Evolutionary conservation across 2,329 filamentous ascomycete genomes (phyloP), one percentile per base, ranked within the genome.

Genomic region (Hypoxylon sp.): DNA sequence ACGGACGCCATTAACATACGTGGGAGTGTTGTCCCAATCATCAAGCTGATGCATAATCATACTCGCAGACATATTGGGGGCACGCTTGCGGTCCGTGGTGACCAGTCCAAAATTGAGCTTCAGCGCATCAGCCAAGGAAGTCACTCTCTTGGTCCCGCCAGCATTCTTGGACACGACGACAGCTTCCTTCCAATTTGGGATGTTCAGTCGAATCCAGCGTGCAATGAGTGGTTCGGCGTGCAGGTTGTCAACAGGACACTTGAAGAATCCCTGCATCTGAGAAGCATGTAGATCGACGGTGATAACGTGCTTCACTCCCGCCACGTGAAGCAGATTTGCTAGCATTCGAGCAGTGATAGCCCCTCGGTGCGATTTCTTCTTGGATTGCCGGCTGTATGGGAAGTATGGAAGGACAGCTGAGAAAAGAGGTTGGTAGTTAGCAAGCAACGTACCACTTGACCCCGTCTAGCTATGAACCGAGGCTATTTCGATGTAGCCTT

Each of bases 211-310:
- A 74, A 99, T 97, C 96, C 96, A 99, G 73, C 93, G 91, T 57
- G 95, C 94, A 74, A 99, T 93, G 69, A 98, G 87, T 14, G 96
- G 95, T 79, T 99, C 96, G 54, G 96, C 96, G 74, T 97, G 93
- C 56, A 99, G 89, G 76, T 99, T 98, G 80, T 99, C 96, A 65
- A 99, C 95, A 0, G 96, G 96, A 73, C 95, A 97, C 76, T 92
- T 92, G 86, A 99, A 99, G 83, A 99, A 99, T 63, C 96, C 96
- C 81, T 99, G 96, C 93, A 98, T 98, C 82, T 98, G 96, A n/a
- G 92, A 94, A 56, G 92, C 92, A 82, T 99, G 96, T 29, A 99
- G 87, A 77, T 99, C 96, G 76, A 99, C 91, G 14, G 96, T 99
- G 74, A 99, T 94, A 78, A 99, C 92, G 83, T 99, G 96, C 81